Evolutionary conservation across 345 rosid genomes (phyloP), one percentile per base, ranked within the genome.

Genomic region (Gynandropsis gynandra): DNA sequence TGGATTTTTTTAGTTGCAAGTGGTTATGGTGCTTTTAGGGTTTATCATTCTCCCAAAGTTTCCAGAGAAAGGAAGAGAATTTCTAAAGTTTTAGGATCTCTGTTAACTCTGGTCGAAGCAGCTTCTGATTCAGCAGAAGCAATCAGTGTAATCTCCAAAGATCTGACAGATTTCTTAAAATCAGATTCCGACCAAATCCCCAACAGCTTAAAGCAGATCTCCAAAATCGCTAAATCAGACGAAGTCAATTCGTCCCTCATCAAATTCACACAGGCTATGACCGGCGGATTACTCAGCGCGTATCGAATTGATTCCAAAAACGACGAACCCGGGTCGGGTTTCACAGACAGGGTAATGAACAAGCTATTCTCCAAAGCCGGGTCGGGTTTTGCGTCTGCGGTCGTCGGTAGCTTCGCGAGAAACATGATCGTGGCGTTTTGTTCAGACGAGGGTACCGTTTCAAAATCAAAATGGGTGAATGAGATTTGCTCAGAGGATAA

Each of bases 331-430:
- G 57, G 52, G 58, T 70, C 82, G 41, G 50, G 63, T 65, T 76
- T 81, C 31, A 47, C 71, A 3, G 80, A 81, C 29, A 67, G 59
- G 66, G 82, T 79, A 8, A 56, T 79, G 56, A 80, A 85, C 51
- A 89, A 76, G 79, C 68, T 86, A 5, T 74, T 78, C 4, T 69
- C 84, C 0, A 62, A 79, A 10, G 66, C 86, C 16, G 95, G 90
- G 37, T 68, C 82, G 13, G 86, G 83, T 63, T 80, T 89, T 19
- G 95, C 77, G 29, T 86, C 88, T n/a, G 78, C 68, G 11, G 74
- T 86, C 35, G 88, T 78, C 17, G 95, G 94, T 42, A 83, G 84
- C 70, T 83, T 89, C 45, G 95, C 97, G 3, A 81, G 79, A 53
- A 83, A 76, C 72, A 58, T 86, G 64, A 84, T 74, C 44, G 50